These are phyloP conservation scores for Penicillium sp. DNA, from an alignment of 2,329 filamentous ascomycete species.

Conservation along the genomic window DNA sequence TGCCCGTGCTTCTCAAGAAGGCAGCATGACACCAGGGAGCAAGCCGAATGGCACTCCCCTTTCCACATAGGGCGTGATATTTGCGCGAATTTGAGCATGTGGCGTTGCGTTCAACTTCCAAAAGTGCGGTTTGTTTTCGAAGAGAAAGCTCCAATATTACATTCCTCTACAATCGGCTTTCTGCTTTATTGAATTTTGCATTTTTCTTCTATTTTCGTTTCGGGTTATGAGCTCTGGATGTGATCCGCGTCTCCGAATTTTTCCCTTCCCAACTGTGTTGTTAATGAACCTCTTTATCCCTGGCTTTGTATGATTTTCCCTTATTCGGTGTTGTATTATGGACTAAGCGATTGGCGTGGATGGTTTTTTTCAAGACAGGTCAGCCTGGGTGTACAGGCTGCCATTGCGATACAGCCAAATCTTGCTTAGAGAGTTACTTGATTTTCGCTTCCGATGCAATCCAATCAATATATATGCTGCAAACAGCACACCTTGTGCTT, in stretches of 20 bases:
- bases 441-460: conserved; percentile 11
- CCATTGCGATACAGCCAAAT: conserved; percentile 7
- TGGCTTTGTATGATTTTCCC: conserved; percentile 16
- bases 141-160: neutral
- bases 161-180: neutral
- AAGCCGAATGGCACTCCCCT: conserved; percentile 33
- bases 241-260: neutral
- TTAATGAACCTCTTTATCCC: conserved; percentile 17
- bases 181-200: neutral
- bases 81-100: neutral
- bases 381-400: conserved; percentile 16
- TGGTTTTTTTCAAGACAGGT: conserved; percentile 22
- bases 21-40: conserved; percentile 35
- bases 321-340: conserved; percentile 18
- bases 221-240: neutral
- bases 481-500: neutral
- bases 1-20: conserved; percentile 31
- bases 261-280: conserved; percentile 15
- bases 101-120: neutral
- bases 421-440: conserved; percentile 3
- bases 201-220: neutral
- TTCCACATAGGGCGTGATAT: conserved; percentile 14
- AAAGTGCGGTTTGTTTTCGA: conserved; percentile 1
- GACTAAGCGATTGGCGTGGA: conserved; percentile 25
- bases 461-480: conserved; percentile 5